A percentile compares a stretch with the other conserved stretches of the same genome.
phyloP scores from a whole-genome alignment of 2,329 filamentous ascomycete genomes.

The Hymenoscyphus occultus region DNA sequence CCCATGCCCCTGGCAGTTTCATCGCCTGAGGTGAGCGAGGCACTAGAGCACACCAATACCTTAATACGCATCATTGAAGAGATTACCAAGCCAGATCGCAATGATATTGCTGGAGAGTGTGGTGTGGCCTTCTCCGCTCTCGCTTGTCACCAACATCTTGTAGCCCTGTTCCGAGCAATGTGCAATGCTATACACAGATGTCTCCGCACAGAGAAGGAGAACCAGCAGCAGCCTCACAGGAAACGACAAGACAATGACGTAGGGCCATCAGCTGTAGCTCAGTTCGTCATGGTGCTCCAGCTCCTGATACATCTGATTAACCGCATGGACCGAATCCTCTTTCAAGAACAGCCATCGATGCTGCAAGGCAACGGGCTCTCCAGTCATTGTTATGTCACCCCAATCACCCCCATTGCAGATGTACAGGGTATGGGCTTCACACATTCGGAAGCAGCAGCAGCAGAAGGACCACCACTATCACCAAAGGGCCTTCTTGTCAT shows the following conservation, averaged over 20 bases:
- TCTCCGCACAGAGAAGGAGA: neutral
- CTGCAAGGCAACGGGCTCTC: too few species aligned
- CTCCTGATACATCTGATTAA: neutral
- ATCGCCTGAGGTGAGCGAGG: neutral
- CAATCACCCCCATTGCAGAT: neutral
- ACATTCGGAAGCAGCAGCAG: too few species aligned
- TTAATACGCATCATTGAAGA: neutral
- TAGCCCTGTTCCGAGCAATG: neutral
- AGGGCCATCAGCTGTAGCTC: neutral
- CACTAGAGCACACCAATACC: neutral
- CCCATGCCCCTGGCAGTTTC: neutral
- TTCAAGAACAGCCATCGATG: neutral
- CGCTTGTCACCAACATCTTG: neutral
- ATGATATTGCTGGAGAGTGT: neutral
- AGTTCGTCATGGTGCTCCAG: neutral
- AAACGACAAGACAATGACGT: neutral
- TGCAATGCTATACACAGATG: neutral
- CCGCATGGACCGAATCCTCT: neutral
- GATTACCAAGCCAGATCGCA: neutral
- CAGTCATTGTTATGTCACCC: neutral
- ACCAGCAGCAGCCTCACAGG: neutral
- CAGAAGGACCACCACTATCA: neutral
- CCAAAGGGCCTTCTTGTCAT: neutral
- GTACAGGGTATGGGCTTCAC: neutral
- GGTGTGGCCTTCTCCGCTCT: neutral